Base-by-base conservation (phyloP, 768 basidiomycete genomes). In the Mycena metata region DNA sequence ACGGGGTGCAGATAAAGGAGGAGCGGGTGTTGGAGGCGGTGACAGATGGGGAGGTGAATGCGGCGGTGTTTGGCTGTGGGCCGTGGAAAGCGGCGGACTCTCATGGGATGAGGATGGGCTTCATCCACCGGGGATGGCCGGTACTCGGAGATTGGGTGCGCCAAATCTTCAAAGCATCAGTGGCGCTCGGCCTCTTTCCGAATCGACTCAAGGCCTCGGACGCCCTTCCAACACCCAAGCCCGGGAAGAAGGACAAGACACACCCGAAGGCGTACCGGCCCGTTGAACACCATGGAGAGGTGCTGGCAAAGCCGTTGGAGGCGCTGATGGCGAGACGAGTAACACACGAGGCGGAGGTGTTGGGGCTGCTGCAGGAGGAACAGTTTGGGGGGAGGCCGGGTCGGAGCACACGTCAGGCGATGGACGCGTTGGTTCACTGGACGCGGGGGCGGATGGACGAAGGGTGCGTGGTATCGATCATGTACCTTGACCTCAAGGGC, bases 31-130 rank as follows among this genome's bases (percentile, higher is more conserved):
- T 17, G 10, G 33, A 16, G 52, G 52, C 36, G 30, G 52, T 54
- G 16, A 36, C 52, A 17, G 52, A 54, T 21, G 35, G 7, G 17
- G 52, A 36, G 52, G 52, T 54, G 19, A 9, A 36, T 6, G 8
- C 12, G 33, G 52, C 24, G 7, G 17, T 54, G 9, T 39, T 15
- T 10, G 26, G 26, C 1, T 8, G 52, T 7, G 52, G 17, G 5
- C 26, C 26, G 6, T 54, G 52, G 52, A 54, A 54, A 16, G 52
- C 52, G 33, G 26, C 52, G 33, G 52, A 54, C 35, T 21, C n/a
- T 2, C 52, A 54, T 21, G 52, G 52, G 5, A 54, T 54, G 16
- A 33, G 36, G 52, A 54, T 54, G 52, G 52, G 52, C 2, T 54
- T 54, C 21, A 39, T 54, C 5, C 52, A 30, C 10, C 52, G 33